Conservation (phyloP, 768 basidiomycete genomes). For the Coprinopsis sp. region DNA sequence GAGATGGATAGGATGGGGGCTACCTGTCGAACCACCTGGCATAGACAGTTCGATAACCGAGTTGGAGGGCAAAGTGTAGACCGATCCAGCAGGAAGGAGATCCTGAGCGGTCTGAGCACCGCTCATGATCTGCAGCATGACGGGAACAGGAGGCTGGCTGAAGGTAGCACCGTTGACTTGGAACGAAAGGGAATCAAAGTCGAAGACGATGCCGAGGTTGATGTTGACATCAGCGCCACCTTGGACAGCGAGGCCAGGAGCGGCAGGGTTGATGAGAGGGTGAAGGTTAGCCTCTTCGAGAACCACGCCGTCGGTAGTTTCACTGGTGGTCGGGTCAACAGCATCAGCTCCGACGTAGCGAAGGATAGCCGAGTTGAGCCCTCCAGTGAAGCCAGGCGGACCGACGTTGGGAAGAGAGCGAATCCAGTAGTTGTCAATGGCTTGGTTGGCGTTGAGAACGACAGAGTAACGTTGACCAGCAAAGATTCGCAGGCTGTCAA, state of each 20-base stretch:
- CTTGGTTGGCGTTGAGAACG: slow-evolving; percentile 28
- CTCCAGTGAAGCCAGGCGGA: slow-evolving; percentile 15
- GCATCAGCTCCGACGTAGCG: slow-evolving; percentile 40
- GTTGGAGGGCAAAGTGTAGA: slow-evolving; percentile 41
- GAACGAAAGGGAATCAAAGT: neutral
- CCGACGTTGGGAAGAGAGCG: slow-evolving; percentile 16
- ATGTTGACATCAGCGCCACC: slow-evolving; percentile 39
- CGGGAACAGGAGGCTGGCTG: slow-evolving; percentile 36
- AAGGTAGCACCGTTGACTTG: slow-evolving; percentile 28
- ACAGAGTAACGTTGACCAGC: slow-evolving; percentile 41
- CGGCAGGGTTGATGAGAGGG: slow-evolving; percentile 22
- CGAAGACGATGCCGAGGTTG: slow-evolving; percentile 6
- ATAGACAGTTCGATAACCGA: slow-evolving; percentile 45
- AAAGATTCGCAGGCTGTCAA: slow-evolving; percentile 28
- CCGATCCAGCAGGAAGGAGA: slow-evolving; percentile 35
- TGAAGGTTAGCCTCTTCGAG: slow-evolving; percentile 35
- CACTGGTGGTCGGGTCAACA: slow-evolving; percentile 34
- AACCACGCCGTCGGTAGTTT: slow-evolving; percentile 19
- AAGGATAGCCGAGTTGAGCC: slow-evolving; percentile 51
- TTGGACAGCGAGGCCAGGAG: slow-evolving; percentile 30
- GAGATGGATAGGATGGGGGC: slow-evolving; percentile 38
- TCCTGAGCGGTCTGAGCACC: slow-evolving; percentile 37
- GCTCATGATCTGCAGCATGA: slow-evolving; percentile 48
- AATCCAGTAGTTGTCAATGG: slow-evolving; percentile 30
- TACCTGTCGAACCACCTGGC: slow-evolving; percentile 30